Percentiles rank a stretch among this genome's conserved stretches.
These are phyloP conservation scores for Cardamine occulta DNA, from an alignment of 345 rosid species.

Conservation along the genomic window DNA sequence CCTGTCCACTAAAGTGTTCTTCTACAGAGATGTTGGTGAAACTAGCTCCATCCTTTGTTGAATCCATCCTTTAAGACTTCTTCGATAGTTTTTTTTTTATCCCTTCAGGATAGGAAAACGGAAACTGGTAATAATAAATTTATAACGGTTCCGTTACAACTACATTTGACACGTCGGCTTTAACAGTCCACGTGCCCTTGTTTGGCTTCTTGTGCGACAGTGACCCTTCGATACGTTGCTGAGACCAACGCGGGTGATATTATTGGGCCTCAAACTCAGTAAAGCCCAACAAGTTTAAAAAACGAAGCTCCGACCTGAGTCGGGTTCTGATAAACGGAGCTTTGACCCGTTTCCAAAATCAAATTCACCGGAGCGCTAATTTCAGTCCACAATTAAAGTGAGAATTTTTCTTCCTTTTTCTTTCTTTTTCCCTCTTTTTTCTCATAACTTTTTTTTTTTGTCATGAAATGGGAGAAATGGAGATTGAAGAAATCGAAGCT, in stretches of 20 bases:
- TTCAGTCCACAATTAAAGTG: conserved; percentile 43
- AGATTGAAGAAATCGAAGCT: conserved; percentile 83
- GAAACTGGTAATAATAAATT: not conserved
- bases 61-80: conserved; percentile 16
- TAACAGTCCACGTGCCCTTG: conserved; percentile 3
- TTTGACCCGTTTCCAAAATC: conserved; percentile 19
- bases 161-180: conserved; percentile 8
- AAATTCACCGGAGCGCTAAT: conserved; percentile 28
- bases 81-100: not conserved
- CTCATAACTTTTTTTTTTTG: not conserved
- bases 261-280: not conserved
- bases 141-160: conserved; percentile 1
- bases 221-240: not conserved
- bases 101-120: not conserved
- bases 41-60: conserved; percentile 19
- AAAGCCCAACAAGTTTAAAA: not conserved
- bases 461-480: conserved; percentile 79
- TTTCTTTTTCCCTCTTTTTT: conserved; percentile 3
- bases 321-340: not conserved
- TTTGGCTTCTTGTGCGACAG: not conserved
- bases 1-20: conserved; percentile 37
- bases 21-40: conserved; percentile 25
- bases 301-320: conserved; percentile 4
- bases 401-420: not conserved
- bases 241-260: not conserved